phyloP scores from a whole-genome alignment of 441 rosid genomes.

The Metrosideros polymorpha region DNA sequence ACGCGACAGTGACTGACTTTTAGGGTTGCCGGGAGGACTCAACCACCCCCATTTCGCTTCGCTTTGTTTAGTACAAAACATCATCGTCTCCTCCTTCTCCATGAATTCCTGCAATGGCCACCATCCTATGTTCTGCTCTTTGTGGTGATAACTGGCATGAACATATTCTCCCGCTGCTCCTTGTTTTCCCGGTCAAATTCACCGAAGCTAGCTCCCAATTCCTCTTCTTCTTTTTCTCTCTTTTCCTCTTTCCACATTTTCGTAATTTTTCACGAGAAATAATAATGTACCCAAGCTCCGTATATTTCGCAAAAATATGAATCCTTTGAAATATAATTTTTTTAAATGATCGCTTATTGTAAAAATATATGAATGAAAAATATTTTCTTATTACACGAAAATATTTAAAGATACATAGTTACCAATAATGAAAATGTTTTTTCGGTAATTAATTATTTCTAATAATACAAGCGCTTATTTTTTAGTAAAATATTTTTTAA shows the following conservation, averaged over 20 bases:
- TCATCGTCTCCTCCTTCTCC: not conserved
- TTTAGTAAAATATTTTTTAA: not conserved
- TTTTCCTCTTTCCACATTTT: too few species aligned
- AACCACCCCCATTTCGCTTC: not conserved
- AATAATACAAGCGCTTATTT: not conserved
- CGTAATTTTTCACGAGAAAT: too few species aligned
- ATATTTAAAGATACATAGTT: not conserved
- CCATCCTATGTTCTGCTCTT: not conserved
- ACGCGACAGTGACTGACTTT: not conserved
- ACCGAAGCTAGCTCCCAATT: not conserved
- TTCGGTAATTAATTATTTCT: not conserved
- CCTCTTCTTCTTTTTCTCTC: not conserved
- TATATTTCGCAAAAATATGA: not conserved
- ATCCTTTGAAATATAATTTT: not conserved
- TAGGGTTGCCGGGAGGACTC: not conserved
- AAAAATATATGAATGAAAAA: not conserved
- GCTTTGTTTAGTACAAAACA: not conserved
- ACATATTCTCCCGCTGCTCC: not conserved
- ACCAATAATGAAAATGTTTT: rapidly evolving
- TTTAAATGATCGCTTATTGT: too few species aligned
- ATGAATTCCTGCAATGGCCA: not conserved
- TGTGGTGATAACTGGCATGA: not conserved
- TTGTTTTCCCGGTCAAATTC: not conserved
- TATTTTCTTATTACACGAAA: not conserved
- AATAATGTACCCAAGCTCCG: too few species aligned